phyloP scores from a whole-genome alignment of 2,329 filamentous ascomycete species.

The Aureobasidium sp. region DNA sequence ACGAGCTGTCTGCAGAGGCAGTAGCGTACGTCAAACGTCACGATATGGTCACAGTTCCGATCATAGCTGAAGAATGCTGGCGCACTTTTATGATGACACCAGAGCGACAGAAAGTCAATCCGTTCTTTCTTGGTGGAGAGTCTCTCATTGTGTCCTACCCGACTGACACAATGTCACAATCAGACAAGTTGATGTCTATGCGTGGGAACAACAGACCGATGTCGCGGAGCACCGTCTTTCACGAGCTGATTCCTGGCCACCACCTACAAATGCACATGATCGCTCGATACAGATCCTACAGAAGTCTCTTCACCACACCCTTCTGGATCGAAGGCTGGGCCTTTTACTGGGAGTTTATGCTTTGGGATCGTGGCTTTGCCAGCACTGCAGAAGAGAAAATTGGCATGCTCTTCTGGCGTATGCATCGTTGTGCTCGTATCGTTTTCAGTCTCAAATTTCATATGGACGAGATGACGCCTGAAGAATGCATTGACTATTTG shows the following conservation, averaged over 20 bases:
- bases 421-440: conserved; percentile 53
- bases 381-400: conserved; percentile 43
- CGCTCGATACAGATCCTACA: conserved; percentile 40
- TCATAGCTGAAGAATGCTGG: conserved; percentile 45
- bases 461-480: conserved; percentile 44
- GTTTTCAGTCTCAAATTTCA: conserved; percentile 51
- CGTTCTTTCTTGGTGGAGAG: conserved; percentile 51
- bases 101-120: conserved; percentile 44
- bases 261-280: conserved; percentile 46
- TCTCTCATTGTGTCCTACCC: conserved; percentile 50
- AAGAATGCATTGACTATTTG: conserved; percentile 49
- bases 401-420: conserved; percentile 53
- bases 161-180: conserved; percentile 43
- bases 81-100: conserved; percentile 50
- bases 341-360: conserved; percentile 52
- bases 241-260: conserved; percentile 53
- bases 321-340: conserved; percentile 56
- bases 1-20: conserved; percentile 43
- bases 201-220: conserved; percentile 52
- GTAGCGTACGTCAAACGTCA: conserved; percentile 44
- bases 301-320: conserved; percentile 45
- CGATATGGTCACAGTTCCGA: conserved; percentile 48
- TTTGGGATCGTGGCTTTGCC: conserved; percentile 48
- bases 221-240: conserved; percentile 50
- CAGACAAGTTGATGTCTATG: conserved; percentile 51